Evolutionary conservation across 208 protist genomes (phyloP), one percentile per base, ranked within the genome.

Genomic region (Leishmania tropica): DNA sequence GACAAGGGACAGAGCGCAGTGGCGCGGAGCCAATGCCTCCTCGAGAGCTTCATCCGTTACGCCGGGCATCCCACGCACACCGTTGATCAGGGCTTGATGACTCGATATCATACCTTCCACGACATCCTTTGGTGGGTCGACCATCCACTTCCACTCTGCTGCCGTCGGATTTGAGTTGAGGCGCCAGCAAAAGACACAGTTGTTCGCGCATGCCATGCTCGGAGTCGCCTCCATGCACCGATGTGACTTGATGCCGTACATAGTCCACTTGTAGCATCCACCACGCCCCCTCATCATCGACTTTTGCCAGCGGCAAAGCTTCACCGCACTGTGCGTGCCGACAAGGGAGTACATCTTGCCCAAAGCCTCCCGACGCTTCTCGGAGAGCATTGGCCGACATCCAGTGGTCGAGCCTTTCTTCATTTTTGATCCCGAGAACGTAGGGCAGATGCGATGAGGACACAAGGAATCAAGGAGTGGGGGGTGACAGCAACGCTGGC

Each of bases 241-340:
- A 84, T 99, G 98, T 3, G 91, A 97, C 64, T 87, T 77, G 81
- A 99, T 99, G 78, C 98, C 98, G 86, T 99, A 99, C 92, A 99
- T 99, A 10, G 97, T 99, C 93, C 99, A 98, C 87, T 99, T 99
- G 92, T 99, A 99, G 88, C 98, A 99, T 1, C 98, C 98, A 53
- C 98, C 98, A 10, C 98, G 81, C 24, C 98, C 98, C 13, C 98
- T 94, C 86, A 99, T 91, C 96, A 99, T 99, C 40, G 97, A 97
- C 90, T 99, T 99, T 65, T 99, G 99, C 98, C 98, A 99, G 21
- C 99, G 89, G 85, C 98, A 99, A 58, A 99, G 87, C 88, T 99
- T 99, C 58, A 99, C 98, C 5, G 98, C 99, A 67, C 93, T 98
- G 90, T 99, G 98, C 21, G 90, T 96, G 17, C 98, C 98, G 10